Evolutionary conservation across 1,139 yeast genomes (phyloP).

Genomic region (Kodamaea sp.): DNA sequence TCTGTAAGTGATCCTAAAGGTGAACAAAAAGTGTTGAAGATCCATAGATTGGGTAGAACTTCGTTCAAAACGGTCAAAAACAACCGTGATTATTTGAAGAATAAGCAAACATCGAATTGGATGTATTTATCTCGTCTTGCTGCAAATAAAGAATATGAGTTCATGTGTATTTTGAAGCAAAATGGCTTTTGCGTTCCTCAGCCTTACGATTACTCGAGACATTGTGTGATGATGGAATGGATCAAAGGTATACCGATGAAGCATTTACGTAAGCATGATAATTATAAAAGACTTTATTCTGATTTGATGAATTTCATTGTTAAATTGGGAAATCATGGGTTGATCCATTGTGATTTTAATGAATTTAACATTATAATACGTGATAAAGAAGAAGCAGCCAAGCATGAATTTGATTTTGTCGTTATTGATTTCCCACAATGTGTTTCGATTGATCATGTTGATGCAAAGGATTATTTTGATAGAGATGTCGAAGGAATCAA

Average conservation of each 20-base stretch:
- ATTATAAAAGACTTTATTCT: constrained; percentile 69
- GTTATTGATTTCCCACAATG: constrained; percentile 99
- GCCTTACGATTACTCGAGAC: constrained; percentile 88
- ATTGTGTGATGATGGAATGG: constrained; percentile 89
- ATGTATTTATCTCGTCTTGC: constrained; percentile 88
- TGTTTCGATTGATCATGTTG: constrained; percentile 85
- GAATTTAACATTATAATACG: constrained; percentile 92
- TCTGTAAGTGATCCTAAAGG: constrained; percentile 75
- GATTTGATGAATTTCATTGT: constrained; percentile 86
- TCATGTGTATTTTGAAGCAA: constrained; percentile 69
- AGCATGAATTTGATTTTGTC: constrained; percentile 62
- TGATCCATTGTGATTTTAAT: constrained; percentile 95
- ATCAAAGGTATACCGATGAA: constrained; percentile 89
- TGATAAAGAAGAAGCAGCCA: constrained; percentile 49
- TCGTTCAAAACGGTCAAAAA: constrained; percentile 90
- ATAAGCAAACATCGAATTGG: constrained; percentile 74
- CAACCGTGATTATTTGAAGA: constrained; percentile 84
- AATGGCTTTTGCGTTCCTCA: constrained; percentile 84
- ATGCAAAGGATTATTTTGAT: constrained; percentile 82
- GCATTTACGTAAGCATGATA: constrained; percentile 63
- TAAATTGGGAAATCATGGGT: constrained; percentile 77
- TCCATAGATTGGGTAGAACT: constrained; percentile 90
- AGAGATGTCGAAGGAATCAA: constrained; percentile 91
- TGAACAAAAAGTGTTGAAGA: constrained; percentile 67
- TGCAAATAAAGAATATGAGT: constrained; percentile 87